Evolutionary conservation across 768 basidiomycete genomes (phyloP).

Genomic region (Wakefieldia striispora): DNA sequence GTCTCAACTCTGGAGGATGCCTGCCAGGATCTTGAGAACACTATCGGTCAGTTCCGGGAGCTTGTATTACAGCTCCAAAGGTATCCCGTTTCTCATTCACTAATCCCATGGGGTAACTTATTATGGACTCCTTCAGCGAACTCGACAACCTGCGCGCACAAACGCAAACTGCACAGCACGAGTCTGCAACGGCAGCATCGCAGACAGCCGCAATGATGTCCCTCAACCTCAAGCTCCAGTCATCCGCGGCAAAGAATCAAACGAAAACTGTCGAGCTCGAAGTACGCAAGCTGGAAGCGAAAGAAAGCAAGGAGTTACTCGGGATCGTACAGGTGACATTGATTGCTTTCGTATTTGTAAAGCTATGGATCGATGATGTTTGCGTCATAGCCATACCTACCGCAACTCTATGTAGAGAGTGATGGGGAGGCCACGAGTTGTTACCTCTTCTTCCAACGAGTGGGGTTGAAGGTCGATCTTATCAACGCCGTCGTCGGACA

Average conservation of each 20-base stretch:
- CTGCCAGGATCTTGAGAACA: conserved; percentile 82
- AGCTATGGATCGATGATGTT: not conserved
- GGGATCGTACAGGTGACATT: conserved; percentile 71
- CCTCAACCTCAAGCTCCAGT: conserved; percentile 91
- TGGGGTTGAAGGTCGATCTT: conserved; percentile 84
- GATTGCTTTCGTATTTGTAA: not conserved
- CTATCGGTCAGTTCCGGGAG: conserved; percentile 91
- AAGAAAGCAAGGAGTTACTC: conserved; percentile 77
- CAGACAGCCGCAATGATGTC: conserved; percentile 95
- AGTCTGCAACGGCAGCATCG: conserved; percentile 78
- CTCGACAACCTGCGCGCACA: conserved; percentile 80
- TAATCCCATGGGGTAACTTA: conserved; percentile 7
- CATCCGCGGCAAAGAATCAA: conserved; percentile 87
- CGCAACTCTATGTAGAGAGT: conserved; percentile 83
- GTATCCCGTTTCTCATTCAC: conserved; percentile 38
- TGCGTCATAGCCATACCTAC: conserved; percentile 73
- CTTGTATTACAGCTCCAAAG: conserved; percentile 80
- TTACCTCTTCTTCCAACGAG: conserved; percentile 89
- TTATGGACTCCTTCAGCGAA: conserved; percentile 52
- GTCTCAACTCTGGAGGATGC: conserved; percentile 71
- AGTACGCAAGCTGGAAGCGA: conserved; percentile 78
- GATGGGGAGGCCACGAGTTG: conserved; percentile 88
- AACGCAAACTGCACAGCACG: conserved; percentile 80
- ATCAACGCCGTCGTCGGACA: conserved; percentile 82
- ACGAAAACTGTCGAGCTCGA: conserved; percentile 88